A percentile compares a stretch with the other conserved stretches of the same genome.
Conservation (phyloP, 352 stramenopile species). For the Pythium sukuiense region DNA sequence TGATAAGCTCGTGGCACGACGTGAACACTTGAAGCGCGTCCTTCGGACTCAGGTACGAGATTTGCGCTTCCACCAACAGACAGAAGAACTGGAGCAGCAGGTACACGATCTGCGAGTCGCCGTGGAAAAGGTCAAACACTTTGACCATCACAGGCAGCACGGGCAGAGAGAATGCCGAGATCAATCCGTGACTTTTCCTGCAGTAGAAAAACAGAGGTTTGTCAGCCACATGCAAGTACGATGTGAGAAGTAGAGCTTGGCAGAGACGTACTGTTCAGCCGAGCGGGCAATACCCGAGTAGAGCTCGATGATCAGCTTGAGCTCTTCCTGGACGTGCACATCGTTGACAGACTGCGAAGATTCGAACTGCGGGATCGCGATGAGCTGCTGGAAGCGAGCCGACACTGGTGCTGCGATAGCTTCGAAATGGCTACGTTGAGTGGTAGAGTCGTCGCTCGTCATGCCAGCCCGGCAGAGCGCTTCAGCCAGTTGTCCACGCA, state of each 20-base stretch:
- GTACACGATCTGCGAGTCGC: slow-evolving; percentile 69
- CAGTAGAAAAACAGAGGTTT: slow-evolving; percentile 7
- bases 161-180: slow-evolving; percentile 67
- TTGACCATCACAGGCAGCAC: slow-evolving; percentile 73
- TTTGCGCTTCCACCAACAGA: slow-evolving; percentile 74
- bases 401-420: slow-evolving; percentile 53
- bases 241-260: background rate
- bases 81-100: slow-evolving; percentile 80
- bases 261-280: slow-evolving; percentile 50
- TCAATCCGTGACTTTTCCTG: slow-evolving; percentile 53
- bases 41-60: slow-evolving; percentile 68
- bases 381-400: slow-evolving; percentile 50
- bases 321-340: slow-evolving; percentile 65
- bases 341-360: slow-evolving; percentile 65
- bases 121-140: slow-evolving; percentile 76
- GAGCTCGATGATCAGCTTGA: slow-evolving; percentile 77
- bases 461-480: slow-evolving; percentile 75
- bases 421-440: slow-evolving; percentile 53
- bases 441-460: slow-evolving; percentile 45
- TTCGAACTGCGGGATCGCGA: slow-evolving; percentile 54
- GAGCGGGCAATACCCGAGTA: slow-evolving; percentile 78
- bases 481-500: slow-evolving; percentile 67
- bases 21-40: slow-evolving; percentile 76
- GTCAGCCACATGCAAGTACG: background rate
- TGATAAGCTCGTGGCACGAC: slow-evolving; percentile 70